Evolutionary conservation across 2,329 filamentous ascomycete species (phyloP).

Genomic region (Diaporthe citri): DNA sequence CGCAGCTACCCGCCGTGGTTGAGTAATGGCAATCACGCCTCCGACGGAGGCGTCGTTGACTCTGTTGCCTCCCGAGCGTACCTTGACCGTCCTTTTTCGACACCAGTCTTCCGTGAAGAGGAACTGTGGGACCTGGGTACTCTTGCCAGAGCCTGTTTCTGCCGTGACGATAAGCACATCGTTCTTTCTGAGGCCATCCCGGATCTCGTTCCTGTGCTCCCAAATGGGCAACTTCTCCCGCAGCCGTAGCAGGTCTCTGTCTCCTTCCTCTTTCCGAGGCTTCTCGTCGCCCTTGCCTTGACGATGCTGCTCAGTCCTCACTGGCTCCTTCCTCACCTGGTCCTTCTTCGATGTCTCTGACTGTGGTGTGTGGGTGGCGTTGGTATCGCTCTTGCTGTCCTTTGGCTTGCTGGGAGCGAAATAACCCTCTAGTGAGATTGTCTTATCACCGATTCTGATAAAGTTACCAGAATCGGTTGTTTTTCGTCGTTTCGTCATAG

Average conservation of each 20-base stretch:
- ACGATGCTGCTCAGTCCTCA: not conserved
- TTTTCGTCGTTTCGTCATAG: constrained; percentile 45
- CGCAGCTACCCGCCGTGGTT: constrained; percentile 92
- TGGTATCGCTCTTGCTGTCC: constrained; percentile 4
- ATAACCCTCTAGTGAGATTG: constrained; percentile 64
- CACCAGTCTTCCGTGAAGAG: constrained; percentile 86
- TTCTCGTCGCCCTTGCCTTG: constrained; percentile 9
- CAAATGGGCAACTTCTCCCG: constrained; percentile 86
- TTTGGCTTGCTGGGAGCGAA: constrained; percentile 54
- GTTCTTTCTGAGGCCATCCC: constrained; percentile 70
- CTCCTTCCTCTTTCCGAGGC: constrained; percentile 26
- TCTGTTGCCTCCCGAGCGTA: constrained; percentile 50
- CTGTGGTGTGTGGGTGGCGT: not conserved
- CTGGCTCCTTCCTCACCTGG: not conserved
- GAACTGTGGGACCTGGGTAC: constrained; percentile 95
- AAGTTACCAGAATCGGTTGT: constrained; percentile 52
- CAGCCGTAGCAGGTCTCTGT: constrained; percentile 48
- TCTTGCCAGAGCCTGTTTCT: constrained; percentile 97
- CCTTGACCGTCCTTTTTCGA: constrained; percentile 65
- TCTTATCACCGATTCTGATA: constrained; percentile 61
- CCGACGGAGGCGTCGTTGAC: constrained; percentile 68
- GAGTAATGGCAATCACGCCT: constrained; percentile 91
- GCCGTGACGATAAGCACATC: constrained; percentile 88
- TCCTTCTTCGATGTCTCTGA: not conserved
- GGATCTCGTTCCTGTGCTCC: constrained; percentile 78